Base-by-base conservation (phyloP, 768 basidiomycete species). In the Suillus plorans region DNA sequence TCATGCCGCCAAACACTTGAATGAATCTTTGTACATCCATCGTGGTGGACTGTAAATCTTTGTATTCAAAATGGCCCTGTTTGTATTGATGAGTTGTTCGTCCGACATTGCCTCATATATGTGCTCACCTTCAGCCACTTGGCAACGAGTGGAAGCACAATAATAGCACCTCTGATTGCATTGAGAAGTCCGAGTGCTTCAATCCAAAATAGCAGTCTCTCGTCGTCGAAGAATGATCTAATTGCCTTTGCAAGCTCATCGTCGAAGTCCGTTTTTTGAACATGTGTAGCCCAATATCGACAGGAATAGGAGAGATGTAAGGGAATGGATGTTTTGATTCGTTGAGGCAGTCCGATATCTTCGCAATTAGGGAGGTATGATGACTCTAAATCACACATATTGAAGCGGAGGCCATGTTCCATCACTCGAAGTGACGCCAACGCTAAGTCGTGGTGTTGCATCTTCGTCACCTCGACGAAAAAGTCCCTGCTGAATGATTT, bases 381-480 rank as follows among this genome's bases (percentile, higher is more conserved):
- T 7, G 70, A 73, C 25, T 70, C 61, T 12, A 80, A 62, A 7
- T 73, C 45, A 65, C 74, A 77, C 16, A 80, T 78, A 61, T 80
- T 78, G 69, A 81, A 80, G 57, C 66, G 63, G 25, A 79, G 74
- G 3, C 61, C 65, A 12, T 61, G 50, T 7, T 73, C 66, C 79
- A 80, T 74, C 13, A 73, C 62, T 3, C 60, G 53, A 5, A 80
- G 60, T 16, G 68, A 74, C 6, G 56, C 60, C 20, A 58, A 25
- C 13, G 63, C 66, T 4, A 25, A 64, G 18, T 45, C 20, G 28
- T 14, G 28, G 13, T 39, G 4, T 20, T 64, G 56, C 20, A 2
- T 10, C 13, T 37, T 31, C 4, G 36, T 13, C 28, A 50, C 34
- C 37, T 69, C 67, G 5, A 69, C 57, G 58, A 25, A 66, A 52